Evolutionary conservation across 305 asterid genomes (phyloP).

Genomic region (Solanum chacoense): DNA sequence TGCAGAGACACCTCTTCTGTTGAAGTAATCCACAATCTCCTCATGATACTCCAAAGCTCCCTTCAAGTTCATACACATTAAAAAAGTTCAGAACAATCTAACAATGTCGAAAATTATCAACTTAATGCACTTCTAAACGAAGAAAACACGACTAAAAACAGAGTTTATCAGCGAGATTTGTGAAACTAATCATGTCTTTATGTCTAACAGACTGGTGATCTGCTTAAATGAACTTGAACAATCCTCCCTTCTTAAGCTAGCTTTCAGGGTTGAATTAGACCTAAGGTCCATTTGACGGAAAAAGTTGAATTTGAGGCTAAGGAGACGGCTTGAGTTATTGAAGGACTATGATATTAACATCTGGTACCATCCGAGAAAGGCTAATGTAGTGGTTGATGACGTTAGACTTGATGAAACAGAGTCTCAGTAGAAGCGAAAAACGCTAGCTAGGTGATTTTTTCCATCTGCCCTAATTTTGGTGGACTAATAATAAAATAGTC

Average conservation of each 20-base stretch:
- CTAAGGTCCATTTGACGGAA: neutral
- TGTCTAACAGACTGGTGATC: neutral
- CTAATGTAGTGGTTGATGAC: neutral
- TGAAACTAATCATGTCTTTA: neutral
- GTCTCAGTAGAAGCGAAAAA: neutral
- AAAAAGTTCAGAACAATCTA: neutral
- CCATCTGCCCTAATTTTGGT: neutral
- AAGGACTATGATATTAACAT: neutral
- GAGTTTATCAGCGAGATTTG: neutral
- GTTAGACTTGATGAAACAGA: neutral
- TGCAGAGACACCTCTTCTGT: constrained; percentile 43
- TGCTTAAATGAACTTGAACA: neutral
- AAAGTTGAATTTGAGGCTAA: neutral
- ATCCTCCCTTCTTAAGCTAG: neutral
- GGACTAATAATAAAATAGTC: neutral
- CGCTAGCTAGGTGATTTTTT: neutral
- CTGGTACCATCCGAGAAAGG: neutral
- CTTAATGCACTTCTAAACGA: neutral
- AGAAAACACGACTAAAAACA: neutral
- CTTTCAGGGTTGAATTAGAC: neutral
- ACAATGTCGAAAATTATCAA: neutral
- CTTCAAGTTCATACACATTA: constrained; percentile 16
- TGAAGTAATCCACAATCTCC: constrained; percentile 53
- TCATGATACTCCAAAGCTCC: constrained; percentile 52
- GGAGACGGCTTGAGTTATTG: too few species aligned